Percentiles rank a stretch among this genome's conserved stretches.
These are phyloP conservation scores for Diplocarpon rosae DNA, from an alignment of 2,329 filamentous ascomycete species.

Conservation along the genomic window DNA sequence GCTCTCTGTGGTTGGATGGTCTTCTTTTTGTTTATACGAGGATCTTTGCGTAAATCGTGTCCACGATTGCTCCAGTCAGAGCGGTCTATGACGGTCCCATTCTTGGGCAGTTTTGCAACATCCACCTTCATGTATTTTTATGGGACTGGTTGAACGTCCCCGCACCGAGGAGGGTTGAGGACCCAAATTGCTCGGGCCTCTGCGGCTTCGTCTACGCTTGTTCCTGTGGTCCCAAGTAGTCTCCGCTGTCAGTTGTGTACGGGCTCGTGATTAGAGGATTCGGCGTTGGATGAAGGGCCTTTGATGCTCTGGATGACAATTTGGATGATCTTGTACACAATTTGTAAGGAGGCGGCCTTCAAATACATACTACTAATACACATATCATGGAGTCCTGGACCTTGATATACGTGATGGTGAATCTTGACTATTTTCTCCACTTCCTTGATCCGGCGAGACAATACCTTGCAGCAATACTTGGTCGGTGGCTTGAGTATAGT, in stretches of 20 bases:
- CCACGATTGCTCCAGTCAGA: conserved; percentile 3
- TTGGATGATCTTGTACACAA: conserved; percentile 1
- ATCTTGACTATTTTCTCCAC: too few relatives aligned
- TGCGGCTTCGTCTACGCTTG: conserved; percentile 4
- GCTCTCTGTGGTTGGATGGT: not conserved
- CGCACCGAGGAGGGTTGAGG: too few relatives aligned
- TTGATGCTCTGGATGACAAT: not conserved
- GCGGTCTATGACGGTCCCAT: not conserved
- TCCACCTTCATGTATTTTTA: conserved; percentile 13
- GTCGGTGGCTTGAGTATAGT: too few relatives aligned
- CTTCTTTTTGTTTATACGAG: not conserved
- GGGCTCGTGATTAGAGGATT: conserved; percentile 8
- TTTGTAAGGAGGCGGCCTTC: not conserved
- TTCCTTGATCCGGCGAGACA: too few relatives aligned
- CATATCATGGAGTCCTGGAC: conserved; percentile 1
- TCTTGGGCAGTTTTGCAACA: conserved; percentile 4
- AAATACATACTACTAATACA: conserved; percentile 3
- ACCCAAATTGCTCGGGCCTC: conserved; percentile 6
- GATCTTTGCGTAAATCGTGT: not conserved
- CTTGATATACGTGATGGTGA: too few relatives aligned
- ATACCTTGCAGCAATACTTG: too few relatives aligned
- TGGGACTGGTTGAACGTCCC: conserved; percentile 1
- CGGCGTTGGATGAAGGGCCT: conserved; percentile 10
- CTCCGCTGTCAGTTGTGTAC: conserved; percentile 11
- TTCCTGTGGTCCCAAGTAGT: conserved; percentile 9